Evolutionary conservation across 2,329 filamentous ascomycete genomes (phyloP).

Genomic region (Monosporascus sp.): DNA sequence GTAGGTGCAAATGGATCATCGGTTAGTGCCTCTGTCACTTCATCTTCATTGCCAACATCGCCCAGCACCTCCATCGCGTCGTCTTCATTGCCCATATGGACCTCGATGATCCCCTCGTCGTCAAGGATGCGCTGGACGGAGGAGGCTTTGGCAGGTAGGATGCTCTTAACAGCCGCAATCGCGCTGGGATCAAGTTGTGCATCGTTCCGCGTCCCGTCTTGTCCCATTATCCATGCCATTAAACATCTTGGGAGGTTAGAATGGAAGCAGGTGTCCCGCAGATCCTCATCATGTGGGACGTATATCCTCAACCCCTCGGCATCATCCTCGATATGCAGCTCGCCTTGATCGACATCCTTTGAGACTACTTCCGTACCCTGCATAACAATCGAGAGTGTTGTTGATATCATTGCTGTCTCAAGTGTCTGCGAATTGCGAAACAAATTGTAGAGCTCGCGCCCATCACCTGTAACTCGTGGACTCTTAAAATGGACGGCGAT

Average conservation of each 20-base stretch:
- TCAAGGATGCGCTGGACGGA: constrained; percentile 1
- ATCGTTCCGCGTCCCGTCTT: neutral
- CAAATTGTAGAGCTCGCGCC: constrained; percentile 14
- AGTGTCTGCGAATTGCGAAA: constrained; percentile 16
- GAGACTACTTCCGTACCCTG: constrained; percentile 11
- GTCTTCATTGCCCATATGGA: constrained; percentile 1
- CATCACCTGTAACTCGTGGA: constrained; percentile 9
- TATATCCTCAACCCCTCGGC: constrained; percentile 17
- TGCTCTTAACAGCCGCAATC: neutral
- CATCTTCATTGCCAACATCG: neutral
- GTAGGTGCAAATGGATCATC: neutral
- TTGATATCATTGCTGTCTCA: constrained; percentile 26
- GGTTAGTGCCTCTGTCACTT: neutral
- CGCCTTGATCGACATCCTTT: constrained; percentile 12
- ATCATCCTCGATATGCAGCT: constrained; percentile 10
- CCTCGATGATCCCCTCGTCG: constrained; percentile 2
- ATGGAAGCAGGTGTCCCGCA: neutral
- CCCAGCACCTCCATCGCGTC: neutral
- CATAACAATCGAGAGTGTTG: constrained; percentile 21
- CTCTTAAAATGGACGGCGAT: constrained; percentile 23
- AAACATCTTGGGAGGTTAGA: constrained; percentile 1
- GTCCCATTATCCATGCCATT: constrained; percentile 7
- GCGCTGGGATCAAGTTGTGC: neutral
- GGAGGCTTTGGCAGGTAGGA: neutral
- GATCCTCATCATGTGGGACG: constrained; percentile 20